These are phyloP conservation scores for Lachancea quebecensis DNA, from an alignment of 805 yeast genomes.

Conservation along the genomic window DNA sequence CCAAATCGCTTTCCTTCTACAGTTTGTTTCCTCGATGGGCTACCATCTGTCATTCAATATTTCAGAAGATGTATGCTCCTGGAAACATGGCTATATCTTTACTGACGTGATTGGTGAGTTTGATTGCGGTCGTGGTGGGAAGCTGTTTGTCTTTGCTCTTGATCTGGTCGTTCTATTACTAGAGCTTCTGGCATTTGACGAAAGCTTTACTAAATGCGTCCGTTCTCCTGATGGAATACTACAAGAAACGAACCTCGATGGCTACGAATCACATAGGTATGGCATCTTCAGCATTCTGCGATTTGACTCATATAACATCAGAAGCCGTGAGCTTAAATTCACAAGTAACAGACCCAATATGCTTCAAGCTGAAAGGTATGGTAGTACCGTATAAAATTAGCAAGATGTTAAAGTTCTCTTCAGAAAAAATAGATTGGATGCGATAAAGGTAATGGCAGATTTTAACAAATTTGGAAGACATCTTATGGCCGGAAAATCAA, in stretches of 20 bases:
- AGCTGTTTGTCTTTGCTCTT: conserved; percentile 12
- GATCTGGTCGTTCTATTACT: conserved; percentile 13
- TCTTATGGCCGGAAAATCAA: neutral
- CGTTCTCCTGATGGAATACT: neutral
- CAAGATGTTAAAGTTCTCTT: too few species aligned
- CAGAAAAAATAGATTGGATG: too few species aligned
- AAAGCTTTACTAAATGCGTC: conserved; percentile 1
- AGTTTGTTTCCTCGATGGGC: conserved; percentile 9
- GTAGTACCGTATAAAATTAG: neutral
- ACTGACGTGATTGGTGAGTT: conserved; percentile 16
- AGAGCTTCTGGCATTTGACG: conserved; percentile 5
- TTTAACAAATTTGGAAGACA: neutral
- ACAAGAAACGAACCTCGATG: conserved; percentile 4
- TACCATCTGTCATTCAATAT: conserved; percentile 14
- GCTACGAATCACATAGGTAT: conserved; percentile 8
- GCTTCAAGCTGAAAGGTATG: neutral
- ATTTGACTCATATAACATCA: conserved; percentile 11
- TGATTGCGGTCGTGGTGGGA: conserved; percentile 14
- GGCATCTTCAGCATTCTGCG: conserved; percentile 16
- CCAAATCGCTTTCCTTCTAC: conserved; percentile 13
- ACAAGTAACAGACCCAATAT: neutral
- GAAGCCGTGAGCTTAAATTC: neutral
- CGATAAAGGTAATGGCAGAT: neutral
- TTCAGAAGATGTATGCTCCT: conserved; percentile 12
- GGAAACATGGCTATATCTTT: conserved; percentile 12